Base-by-base conservation (phyloP, 2,329 filamentous ascomycete species). In the Waltergamsia citrina region DNA sequence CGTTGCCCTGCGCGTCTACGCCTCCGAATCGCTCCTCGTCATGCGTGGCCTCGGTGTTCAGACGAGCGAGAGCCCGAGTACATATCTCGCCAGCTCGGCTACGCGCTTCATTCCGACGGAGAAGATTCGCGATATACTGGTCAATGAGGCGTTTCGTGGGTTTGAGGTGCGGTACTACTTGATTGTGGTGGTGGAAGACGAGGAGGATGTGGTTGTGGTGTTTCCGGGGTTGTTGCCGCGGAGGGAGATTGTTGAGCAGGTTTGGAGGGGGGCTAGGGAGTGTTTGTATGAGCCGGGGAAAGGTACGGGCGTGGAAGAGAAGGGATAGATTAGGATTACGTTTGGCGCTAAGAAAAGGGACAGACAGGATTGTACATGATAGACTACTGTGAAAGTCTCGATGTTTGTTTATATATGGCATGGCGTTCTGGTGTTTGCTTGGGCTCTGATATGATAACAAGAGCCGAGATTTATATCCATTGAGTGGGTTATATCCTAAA, bases 141-240 rank as follows among this genome's bases (percentile, higher is more conserved):
- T 98, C 33, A 87, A 95, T 54, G 92, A 98, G 64, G 92, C 88
- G 4, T 96, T 96, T 58, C 77, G 76, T 37, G 88, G 88, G 1
- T 94, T 95, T 50, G 85, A 88, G 59, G 87, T 96, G 23, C 67
- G 81, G 26, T 94, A 90, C 51, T 95, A 94, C 51, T 63, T 98
- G 7, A 77, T 85, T 5, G 84, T 96, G 20, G 81, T 96, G 34
- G 86, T 96, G 14, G 83, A 93, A 46, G 87, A 80, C 3, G 90
- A 96, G 59, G 74, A 81, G 35, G 81, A 92, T 43, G 73, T 94
- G 5, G 84, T 96, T 0, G 90, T 98, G n/a, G 87, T 96, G 4
- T 98, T 98, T 54, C 90, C 90, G 3, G 72, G 71, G 37, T 58
- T 94, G 43, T 53, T 95, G 41, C 92, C 92, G 0, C 62, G 76